Base-by-base conservation (phyloP, 2,329 filamentous ascomycete genomes). In the Aplosporella prunicola region DNA sequence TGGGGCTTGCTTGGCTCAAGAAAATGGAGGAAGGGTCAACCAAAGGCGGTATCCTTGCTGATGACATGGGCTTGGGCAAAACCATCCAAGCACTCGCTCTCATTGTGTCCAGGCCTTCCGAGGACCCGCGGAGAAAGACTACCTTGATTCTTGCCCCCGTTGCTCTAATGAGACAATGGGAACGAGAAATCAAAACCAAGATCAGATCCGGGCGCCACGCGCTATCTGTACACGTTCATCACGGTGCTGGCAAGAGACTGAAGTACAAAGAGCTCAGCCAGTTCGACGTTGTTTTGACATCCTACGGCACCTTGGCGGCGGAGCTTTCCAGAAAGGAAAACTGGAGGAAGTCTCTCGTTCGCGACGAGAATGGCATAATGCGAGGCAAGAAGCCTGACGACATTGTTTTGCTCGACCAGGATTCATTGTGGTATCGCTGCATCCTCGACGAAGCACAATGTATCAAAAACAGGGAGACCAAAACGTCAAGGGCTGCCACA, bases 361-460 rank as follows among this genome's bases (percentile, higher is more conserved):
- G 93, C 93, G 55, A 89, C 94, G 80, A 51, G 87, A 87, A 2
- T 94, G 88, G 88, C 85, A 79, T 49, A 82, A 88, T 38, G 80
- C 93, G 47, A 71, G 74, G 3, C n/a, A n/a, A n/a, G n/a, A n/a
- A n/a, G n/a, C n/a, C n/a, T n/a, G 20, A 24, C 5, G 34, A 36
- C 13, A 23, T 23, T 14, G 14, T 26, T 4, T 59, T 87, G 7
- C 60, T 88, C 20, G 79, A 80, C 11, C 44, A 70, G 28, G 51
- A 73, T 48, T 69, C 66, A 43, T 64, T 64, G 34, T 88, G 80
- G 67, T 74, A 81, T 50, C 72, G 80, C 11, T 65, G 88, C 20
- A 78, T 91, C 35, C 64, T 89, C 7, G 84, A 91, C 46, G 84
- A 89, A 57, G 80, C 82, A 2, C 83, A 89, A 51, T 79, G 71